phyloP scores from a whole-genome alignment of 108 stramenopile genomes.

The Asterionellopsis glacialis region DNA sequence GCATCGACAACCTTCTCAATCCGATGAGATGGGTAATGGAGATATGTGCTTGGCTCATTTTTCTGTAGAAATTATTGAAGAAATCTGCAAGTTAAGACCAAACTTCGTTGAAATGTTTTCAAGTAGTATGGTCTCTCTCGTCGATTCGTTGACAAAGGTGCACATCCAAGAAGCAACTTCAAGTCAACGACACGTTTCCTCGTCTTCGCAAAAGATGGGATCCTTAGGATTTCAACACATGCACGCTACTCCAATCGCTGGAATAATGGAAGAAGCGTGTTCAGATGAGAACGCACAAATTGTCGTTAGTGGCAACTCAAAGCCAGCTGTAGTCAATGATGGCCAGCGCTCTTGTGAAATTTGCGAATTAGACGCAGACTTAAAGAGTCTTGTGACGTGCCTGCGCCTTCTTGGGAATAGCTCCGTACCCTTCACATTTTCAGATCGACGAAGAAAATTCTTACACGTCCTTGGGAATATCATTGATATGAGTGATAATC shows the following conservation, averaged over 20 bases:
- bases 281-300: neutral
- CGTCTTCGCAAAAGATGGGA: constrained; percentile 7
- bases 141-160: constrained; percentile 24
- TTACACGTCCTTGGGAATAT: constrained; percentile 49
- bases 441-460: constrained; percentile 40
- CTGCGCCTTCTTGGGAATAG: constrained; percentile 48
- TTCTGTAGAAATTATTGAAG: constrained; percentile 39
- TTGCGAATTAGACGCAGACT: constrained; percentile 1
- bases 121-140: constrained; percentile 37
- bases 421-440: constrained; percentile 40
- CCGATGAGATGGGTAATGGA: constrained; percentile 6
- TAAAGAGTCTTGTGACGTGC: constrained; percentile 12
- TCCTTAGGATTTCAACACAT: constrained; percentile 33
- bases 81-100: constrained; percentile 19
- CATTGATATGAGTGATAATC: constrained; percentile 57
- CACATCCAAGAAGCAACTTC: constrained; percentile 25
- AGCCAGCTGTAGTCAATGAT: neutral
- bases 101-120: constrained; percentile 45
- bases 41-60: constrained; percentile 34
- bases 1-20: neutral
- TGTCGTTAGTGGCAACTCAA: constrained; percentile 5
- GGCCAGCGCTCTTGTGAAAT: constrained; percentile 2
- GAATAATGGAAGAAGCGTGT: constrained; percentile 52
- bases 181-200: constrained; percentile 5
- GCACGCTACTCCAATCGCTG: constrained; percentile 53